These are phyloP conservation scores for Ceriops decandra DNA, from an alignment of 345 rosid species.

Conservation along the genomic window DNA sequence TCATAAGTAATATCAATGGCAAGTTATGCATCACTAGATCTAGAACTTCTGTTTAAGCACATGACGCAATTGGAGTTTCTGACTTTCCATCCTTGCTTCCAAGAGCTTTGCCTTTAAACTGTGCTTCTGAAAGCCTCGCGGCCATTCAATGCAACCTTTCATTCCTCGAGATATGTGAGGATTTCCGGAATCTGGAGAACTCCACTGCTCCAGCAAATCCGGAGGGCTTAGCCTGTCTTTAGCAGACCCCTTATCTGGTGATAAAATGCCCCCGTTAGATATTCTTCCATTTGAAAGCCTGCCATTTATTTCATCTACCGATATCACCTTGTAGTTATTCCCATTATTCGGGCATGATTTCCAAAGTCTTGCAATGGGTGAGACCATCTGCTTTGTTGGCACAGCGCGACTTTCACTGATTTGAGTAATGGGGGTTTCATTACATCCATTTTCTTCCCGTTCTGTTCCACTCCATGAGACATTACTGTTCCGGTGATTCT, in stretches of 20 bases:
- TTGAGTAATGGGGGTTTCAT: conserved; percentile 55
- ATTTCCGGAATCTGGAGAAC: conserved; percentile 69
- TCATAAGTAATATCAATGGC: conserved; percentile 7
- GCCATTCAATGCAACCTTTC: conserved; percentile 99
- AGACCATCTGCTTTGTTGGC: conserved; percentile 52
- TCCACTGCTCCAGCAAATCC: conserved; percentile 70
- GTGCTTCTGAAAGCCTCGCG: conserved; percentile 70
- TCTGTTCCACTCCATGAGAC: conserved; percentile 53
- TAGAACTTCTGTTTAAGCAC: conserved; percentile 89
- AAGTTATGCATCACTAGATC: conserved; percentile 21
- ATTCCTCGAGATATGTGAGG: conserved; percentile 66
- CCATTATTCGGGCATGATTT: conserved; percentile 55
- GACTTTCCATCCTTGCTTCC: conserved; percentile 83
- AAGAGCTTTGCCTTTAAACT: conserved; percentile 90
- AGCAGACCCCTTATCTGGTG: conserved; percentile 62
- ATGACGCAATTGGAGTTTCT: conserved; percentile 77
- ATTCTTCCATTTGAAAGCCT: conserved; percentile 71
- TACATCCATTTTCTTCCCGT: conserved; percentile 50
- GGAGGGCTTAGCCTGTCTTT: conserved; percentile 58
- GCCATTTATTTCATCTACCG: conserved; percentile 61
- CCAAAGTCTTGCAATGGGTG: conserved; percentile 75
- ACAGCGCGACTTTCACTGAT: conserved; percentile 55
- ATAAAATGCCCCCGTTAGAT: conserved; percentile 48
- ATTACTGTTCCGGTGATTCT: conserved; percentile 42
- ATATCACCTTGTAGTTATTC: conserved; percentile 58